Evolutionary conservation across 129 eudicot species (phyloP).

Genomic region (Pseudognaphalium luteoalbum): DNA sequence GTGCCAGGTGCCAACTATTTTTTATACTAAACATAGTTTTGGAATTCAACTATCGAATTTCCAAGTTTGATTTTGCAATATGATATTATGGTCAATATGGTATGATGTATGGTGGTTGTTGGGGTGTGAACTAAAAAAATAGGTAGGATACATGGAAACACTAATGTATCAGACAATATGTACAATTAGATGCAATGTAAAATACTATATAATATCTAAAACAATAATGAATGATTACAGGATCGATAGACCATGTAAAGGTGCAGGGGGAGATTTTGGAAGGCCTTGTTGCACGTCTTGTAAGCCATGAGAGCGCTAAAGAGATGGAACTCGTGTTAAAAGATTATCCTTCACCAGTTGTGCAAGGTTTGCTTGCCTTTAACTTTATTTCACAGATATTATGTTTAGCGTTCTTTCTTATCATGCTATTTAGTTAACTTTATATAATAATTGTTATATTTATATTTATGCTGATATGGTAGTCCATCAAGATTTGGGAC

Average conservation of each 20-base stretch:
- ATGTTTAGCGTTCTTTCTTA: conserved; percentile 8
- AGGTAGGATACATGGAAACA: not conserved
- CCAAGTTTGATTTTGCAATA: conserved; percentile 6
- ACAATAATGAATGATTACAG: conserved; percentile 22
- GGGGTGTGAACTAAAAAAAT: not conserved
- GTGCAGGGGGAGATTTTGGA: conserved; percentile 95
- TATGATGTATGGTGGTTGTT: conserved; percentile 13
- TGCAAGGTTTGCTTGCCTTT: conserved; percentile 57
- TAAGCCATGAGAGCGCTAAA: conserved; percentile 74
- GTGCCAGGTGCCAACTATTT: conserved; percentile 61
- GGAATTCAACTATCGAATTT: conserved; percentile 13
- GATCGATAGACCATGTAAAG: conserved; percentile 79
- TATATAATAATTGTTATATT: not conserved
- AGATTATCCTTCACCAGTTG: conserved; percentile 62
- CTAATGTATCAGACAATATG: conserved; percentile 1
- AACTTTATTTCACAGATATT: not conserved
- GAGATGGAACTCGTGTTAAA: conserved; percentile 78
- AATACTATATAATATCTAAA: not conserved
- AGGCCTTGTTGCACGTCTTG: conserved; percentile 95
- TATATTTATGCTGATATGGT: conserved; percentile 23
- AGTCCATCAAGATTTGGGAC: conserved; percentile 65
- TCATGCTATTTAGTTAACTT: conserved; percentile 10
- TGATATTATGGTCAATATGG: conserved; percentile 14
- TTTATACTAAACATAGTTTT: not conserved
- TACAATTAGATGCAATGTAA: not conserved